Evolutionary conservation across 2,329 filamentous ascomycete species (phyloP).

Genomic region (Macrophomina phaseolina): DNA sequence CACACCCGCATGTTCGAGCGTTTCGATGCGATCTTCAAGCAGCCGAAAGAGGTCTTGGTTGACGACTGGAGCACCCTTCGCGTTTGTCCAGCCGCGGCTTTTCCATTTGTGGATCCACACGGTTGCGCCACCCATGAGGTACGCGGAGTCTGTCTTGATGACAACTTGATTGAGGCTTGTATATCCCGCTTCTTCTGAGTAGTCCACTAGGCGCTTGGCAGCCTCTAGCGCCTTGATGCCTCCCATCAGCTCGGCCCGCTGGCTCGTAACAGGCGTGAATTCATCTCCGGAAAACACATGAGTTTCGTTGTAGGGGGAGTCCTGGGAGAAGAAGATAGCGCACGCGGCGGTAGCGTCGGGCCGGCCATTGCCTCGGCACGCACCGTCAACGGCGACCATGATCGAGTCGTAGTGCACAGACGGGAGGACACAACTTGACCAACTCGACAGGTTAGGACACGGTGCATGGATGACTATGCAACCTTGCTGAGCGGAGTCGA

Average conservation of each 20-base stretch:
- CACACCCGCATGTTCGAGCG: neutral
- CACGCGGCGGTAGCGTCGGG: neutral
- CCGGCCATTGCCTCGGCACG: slow-evolving; percentile 5
- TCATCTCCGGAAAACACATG: neutral
- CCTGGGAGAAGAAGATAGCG: neutral
- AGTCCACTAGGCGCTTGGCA: neutral
- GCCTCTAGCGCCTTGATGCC: neutral
- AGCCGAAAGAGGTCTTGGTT: neutral
- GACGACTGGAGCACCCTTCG: neutral
- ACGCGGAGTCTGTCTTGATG: slow-evolving; percentile 3
- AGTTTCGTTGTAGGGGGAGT: neutral
- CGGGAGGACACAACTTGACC: too few relatives aligned
- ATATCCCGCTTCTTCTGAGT: too few relatives aligned
- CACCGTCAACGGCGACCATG: neutral
- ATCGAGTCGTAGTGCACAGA: neutral
- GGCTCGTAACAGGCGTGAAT: neutral
- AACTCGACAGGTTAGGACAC: too few relatives aligned
- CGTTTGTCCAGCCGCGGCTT: neutral
- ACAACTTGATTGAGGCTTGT: neutral
- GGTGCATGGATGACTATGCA: too few relatives aligned
- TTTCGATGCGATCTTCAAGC: neutral
- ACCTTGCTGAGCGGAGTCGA: too few relatives aligned
- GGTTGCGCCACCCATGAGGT: neutral
- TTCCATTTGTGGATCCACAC: neutral
- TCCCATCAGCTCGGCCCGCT: slow-evolving; percentile 1